Evolutionary conservation across 805 yeast species (phyloP).

Genomic region (Saturnispora dispora): DNA sequence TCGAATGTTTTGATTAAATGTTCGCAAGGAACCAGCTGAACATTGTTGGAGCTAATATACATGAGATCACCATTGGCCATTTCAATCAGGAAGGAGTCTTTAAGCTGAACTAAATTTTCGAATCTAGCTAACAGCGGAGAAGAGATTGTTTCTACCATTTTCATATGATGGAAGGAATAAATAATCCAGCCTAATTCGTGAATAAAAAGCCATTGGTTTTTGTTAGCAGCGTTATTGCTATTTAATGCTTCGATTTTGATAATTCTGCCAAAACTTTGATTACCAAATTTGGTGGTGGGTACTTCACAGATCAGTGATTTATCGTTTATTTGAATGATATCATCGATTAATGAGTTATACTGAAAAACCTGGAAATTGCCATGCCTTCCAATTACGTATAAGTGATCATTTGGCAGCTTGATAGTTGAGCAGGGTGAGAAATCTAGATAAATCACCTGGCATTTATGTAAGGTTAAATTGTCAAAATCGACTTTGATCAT

Average conservation of each 20-base stretch:
- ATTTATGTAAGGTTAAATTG: not conserved
- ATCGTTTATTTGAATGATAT: constrained; percentile 2
- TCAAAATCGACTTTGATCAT: constrained; percentile 1
- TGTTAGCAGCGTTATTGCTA: not conserved
- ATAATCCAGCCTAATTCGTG: constrained; percentile 27
- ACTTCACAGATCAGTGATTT: not conserved
- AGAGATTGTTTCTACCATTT: constrained; percentile 14
- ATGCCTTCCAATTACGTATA: constrained; percentile 16
- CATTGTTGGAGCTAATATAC: constrained; percentile 9
- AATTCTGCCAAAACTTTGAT: constrained; percentile 18
- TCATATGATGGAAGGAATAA: constrained; percentile 13
- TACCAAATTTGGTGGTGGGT: constrained; percentile 7
- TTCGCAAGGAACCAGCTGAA: constrained; percentile 6
- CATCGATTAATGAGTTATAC: constrained; percentile 9
- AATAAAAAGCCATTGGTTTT: constrained; percentile 16
- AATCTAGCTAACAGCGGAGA: constrained; percentile 19
- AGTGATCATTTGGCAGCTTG: constrained; percentile 14
- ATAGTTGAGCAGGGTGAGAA: constrained; percentile 22
- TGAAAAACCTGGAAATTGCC: constrained; percentile 16
- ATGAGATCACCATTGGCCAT: constrained; percentile 18
- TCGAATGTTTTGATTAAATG: constrained; percentile 9
- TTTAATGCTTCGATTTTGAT: constrained; percentile 11
- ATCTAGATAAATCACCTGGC: constrained; percentile 13
- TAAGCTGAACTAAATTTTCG: constrained; percentile 13
- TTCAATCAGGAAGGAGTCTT: constrained; percentile 13